Conservation (phyloP, 2,329 filamentous ascomycete genomes). For the Xylariaceae sp. region DNA sequence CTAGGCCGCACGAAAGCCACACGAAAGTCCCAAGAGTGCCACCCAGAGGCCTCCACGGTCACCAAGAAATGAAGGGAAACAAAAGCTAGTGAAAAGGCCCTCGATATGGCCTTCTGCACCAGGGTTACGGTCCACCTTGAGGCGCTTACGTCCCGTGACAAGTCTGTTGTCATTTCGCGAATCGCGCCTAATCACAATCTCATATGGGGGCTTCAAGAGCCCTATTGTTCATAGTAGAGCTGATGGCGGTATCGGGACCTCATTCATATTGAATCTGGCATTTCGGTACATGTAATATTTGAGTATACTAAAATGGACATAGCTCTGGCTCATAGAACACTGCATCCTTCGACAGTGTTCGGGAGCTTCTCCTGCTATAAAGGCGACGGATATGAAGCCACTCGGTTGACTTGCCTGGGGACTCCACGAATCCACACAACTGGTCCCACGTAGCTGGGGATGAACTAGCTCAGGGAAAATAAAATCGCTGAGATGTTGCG, state of each 20-base stretch:
- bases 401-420: background rate
- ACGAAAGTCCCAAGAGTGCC: too few relatives aligned
- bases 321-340: background rate
- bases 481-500: background rate
- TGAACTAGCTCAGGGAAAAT: background rate
- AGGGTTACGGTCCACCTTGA: background rate
- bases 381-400: background rate
- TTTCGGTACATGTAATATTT: constrained; percentile 2
- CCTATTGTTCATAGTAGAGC: background rate
- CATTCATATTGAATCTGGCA: constrained; percentile 6
- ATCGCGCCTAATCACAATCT: background rate
- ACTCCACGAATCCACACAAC: background rate
- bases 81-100: background rate
- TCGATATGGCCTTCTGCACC: too few relatives aligned
- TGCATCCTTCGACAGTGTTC: background rate
- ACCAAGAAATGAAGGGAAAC: background rate
- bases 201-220: background rate
- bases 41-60: background rate
- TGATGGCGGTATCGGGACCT: background rate
- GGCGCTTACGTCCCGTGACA: background rate
- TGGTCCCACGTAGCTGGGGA: background rate
- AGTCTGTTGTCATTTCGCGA: background rate
- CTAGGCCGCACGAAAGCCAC: background rate
- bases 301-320: constrained; percentile 8
- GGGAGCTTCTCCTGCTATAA: background rate